phyloP scores from a whole-genome alignment of 495 filamentous ascomycete genomes.

The Amphirosellinia nigrospora region DNA sequence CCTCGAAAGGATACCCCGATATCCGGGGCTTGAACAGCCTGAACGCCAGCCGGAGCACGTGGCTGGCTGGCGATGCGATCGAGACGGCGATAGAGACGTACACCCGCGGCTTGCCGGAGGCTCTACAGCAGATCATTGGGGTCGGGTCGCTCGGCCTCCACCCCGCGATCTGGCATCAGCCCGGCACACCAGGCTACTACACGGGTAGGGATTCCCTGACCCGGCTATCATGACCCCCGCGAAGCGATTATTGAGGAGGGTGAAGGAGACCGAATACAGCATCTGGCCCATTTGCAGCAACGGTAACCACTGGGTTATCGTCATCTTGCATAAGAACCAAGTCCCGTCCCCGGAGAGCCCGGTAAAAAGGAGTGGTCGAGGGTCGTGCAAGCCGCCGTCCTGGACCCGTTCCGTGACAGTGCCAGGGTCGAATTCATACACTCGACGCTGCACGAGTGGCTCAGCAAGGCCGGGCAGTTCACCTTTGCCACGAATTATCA shows the following conservation, averaged over 20 bases:
- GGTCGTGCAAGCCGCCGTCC: constrained; percentile 23
- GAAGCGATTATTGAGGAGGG: not conserved
- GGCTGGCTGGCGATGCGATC: constrained; percentile 29
- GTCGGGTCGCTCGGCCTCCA: constrained; percentile 12
- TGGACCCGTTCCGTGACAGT: constrained; percentile 18
- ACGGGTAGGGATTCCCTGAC: not conserved
- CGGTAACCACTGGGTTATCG: constrained; percentile 31
- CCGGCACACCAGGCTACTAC: not conserved
- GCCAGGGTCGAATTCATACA: not conserved
- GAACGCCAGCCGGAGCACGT: constrained; percentile 24
- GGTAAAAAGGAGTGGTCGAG: constrained; percentile 14
- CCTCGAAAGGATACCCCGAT: constrained; percentile 24
- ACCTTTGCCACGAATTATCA: not conserved
- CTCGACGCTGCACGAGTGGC: not conserved
- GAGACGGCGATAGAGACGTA: constrained; percentile 28
- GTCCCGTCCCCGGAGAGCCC: not conserved
- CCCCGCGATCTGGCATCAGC: constrained; percentile 2
- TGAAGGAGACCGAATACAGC: constrained; percentile 27
- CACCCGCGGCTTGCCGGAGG: constrained; percentile 14
- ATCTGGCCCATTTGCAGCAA: constrained; percentile 31
- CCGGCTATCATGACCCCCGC: not conserved
- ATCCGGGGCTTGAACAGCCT: constrained; percentile 32
- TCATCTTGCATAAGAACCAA: constrained; percentile 28
- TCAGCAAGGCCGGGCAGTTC: not conserved
- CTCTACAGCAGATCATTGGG: constrained; percentile 21